phyloP scores from a whole-genome alignment of 768 basidiomycete species.

The Suillus ampliporus region DNA sequence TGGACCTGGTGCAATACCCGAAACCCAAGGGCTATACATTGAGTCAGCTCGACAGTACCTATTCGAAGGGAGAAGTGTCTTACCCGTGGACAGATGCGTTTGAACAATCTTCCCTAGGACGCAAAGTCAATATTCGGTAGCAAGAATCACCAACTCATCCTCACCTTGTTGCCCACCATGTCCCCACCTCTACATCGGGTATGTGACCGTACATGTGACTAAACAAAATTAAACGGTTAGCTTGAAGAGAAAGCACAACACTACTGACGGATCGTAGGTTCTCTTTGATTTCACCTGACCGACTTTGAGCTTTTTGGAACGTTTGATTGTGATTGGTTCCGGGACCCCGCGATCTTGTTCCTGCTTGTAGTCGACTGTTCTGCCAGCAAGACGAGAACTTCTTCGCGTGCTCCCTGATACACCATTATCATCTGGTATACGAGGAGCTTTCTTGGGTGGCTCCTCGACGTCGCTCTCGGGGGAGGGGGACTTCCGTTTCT shows the following conservation, averaged over 20 bases:
- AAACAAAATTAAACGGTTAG: constrained; percentile 8
- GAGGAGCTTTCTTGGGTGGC: constrained; percentile 36
- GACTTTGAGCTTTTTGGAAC: constrained; percentile 38
- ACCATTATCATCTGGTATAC: constrained; percentile 33
- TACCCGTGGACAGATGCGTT: constrained; percentile 86
- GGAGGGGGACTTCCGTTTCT: constrained; percentile 49
- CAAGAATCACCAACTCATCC: constrained; percentile 22
- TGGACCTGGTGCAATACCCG: constrained; percentile 67
- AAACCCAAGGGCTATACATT: constrained; percentile 72
- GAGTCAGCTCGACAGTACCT: constrained; percentile 11
- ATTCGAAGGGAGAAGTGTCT: constrained; percentile 33
- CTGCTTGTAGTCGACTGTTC: constrained; percentile 56
- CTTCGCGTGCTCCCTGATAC: constrained; percentile 51
- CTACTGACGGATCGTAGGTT: constrained; percentile 38
- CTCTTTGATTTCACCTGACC: constrained; percentile 42
- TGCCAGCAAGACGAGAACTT: constrained; percentile 69
- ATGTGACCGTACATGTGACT: constrained; percentile 85
- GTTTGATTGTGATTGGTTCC: constrained; percentile 45
- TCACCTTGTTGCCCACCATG: constrained; percentile 80
- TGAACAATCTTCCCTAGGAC: constrained; percentile 63
- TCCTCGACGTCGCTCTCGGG: constrained; percentile 24
- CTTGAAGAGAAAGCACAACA: constrained; percentile 23
- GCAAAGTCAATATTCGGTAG: not conserved
- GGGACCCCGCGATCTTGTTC: constrained; percentile 45
- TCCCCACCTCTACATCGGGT: constrained; percentile 78